phyloP scores from a whole-genome alignment of 192 early-diverging fungal species.

The Chytriomyces sp. region DNA sequence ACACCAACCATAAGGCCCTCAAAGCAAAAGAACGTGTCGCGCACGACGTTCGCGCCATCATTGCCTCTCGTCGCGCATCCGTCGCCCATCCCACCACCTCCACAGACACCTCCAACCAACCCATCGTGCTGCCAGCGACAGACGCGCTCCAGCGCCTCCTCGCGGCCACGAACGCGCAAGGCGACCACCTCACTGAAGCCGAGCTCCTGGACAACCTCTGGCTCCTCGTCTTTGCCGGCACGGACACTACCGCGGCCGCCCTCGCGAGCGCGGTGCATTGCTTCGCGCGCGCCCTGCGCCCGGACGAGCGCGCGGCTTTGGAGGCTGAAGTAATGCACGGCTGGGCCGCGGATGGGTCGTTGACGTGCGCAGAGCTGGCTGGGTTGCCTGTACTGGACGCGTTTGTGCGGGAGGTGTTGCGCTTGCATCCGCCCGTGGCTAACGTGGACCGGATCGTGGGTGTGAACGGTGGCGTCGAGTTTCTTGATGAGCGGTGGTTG shows the following conservation, averaged over 20 bases:
- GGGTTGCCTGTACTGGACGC: conserved; percentile 25
- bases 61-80: no score
- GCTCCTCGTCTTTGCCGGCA: conserved; percentile 13
- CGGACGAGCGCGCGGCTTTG: conserved; percentile 1
- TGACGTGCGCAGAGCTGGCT: not conserved
- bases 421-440: conserved; percentile 1
- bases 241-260: conserved; percentile 12
- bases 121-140: no score
- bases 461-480: not conserved
- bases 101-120: no score
- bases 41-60: no score
- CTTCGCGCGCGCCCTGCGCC: conserved; percentile 6
- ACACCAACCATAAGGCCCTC: not conserved
- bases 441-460: not conserved
- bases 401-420: conserved; percentile 25
- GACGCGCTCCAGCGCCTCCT: conserved; percentile 16
- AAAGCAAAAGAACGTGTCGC: not conserved
- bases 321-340: not conserved
- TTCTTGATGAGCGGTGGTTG: not conserved
- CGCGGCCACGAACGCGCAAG: not conserved
- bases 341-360: not conserved
- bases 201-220: conserved; percentile 20
- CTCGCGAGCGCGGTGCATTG: conserved; percentile 12
- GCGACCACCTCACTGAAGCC: conserved; percentile 4
- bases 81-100: no score